Base-by-base conservation (phyloP, 257 asterid genomes). In the Cinchona pubescens region DNA sequence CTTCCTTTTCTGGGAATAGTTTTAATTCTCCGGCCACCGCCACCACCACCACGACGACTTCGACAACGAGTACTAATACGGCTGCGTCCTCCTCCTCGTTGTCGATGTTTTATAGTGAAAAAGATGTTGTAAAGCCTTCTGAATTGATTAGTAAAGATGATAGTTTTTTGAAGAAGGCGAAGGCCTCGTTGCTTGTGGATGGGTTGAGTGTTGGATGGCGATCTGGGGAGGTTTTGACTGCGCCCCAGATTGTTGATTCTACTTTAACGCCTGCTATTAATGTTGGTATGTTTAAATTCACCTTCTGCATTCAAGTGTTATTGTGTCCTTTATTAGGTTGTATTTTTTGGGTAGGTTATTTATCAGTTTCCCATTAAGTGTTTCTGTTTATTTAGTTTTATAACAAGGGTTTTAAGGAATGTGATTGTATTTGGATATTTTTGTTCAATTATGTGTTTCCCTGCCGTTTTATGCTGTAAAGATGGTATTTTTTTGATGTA, bases 221-320 rank as follows among this genome's bases (percentile, higher is more conserved):
- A 79, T 68, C 86, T 59, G 79, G 74, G 32, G 88, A 83, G 58
- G 60, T 75, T 72, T 83, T 53, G 3, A 15, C 83, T 15, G 64
- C 53, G 34, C 92, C 92, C 12, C 83, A 87, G 79, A 88, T 88
- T 82, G 83, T 83, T 72, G 97, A 91, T 85, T 86, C 96, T 30
- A 88, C 89, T 51, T 85, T 91, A 76, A 93, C 82, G 81, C 88
- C 88, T n/a, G 84, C 66, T 68, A 58, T 45, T 55, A 55, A 75
- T 80, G 46, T 86, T 35, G 89, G 97, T 93, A 79, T 74, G 86
- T 85, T 55, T 29, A 2, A 58, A 13, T 68, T 74, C 70, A 2
- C 23, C 66, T 37, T 42, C 3, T 25, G 8, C 32, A 3, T 58
- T 19, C 65, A 15, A 7, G 2, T 19, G 14, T 75, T 27, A 27